Conservation (phyloP, 306 rosid genomes). For the Argentina anserina region DNA sequence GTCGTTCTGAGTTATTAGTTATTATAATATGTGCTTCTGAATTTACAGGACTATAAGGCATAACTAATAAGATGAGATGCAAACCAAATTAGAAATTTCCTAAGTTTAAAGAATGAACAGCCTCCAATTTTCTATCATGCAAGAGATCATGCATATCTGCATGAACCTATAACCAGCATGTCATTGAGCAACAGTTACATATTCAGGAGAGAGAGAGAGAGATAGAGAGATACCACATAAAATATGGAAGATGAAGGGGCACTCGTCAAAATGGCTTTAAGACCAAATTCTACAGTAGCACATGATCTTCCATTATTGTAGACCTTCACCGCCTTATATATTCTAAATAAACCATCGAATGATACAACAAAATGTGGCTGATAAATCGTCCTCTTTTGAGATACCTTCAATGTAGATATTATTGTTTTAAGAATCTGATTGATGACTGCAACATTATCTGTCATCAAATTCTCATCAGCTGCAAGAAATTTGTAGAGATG, state of each 20-base stretch:
- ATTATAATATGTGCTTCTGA: neutral
- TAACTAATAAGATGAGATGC: neutral
- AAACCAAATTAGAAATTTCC: neutral
- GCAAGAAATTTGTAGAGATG: conserved; percentile 50
- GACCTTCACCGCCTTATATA: conserved; percentile 40
- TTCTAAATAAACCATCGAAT: conserved; percentile 52
- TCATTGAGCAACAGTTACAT: neutral
- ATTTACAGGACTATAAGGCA: neutral
- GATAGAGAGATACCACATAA: conserved; percentile 49
- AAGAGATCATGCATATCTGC: neutral
- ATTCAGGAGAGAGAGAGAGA: conserved; percentile 13
- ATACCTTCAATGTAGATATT: conserved; percentile 46
- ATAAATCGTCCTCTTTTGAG: conserved; percentile 59
- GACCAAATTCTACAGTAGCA: conserved; percentile 45
- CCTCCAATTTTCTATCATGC: neutral
- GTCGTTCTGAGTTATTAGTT: neutral
- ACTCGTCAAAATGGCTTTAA: conserved; percentile 67
- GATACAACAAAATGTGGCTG: conserved; percentile 81
- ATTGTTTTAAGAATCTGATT: conserved; percentile 52
- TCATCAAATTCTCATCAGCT: conserved; percentile 35
- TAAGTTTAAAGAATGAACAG: neutral
- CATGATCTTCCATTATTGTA: conserved; percentile 23
- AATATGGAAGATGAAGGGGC: conserved; percentile 50
- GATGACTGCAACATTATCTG: conserved; percentile 39
- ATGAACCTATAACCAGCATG: neutral